phyloP scores from a whole-genome alignment of 2,329 filamentous ascomycete genomes.

The Sarocladiaceae sp. region DNA sequence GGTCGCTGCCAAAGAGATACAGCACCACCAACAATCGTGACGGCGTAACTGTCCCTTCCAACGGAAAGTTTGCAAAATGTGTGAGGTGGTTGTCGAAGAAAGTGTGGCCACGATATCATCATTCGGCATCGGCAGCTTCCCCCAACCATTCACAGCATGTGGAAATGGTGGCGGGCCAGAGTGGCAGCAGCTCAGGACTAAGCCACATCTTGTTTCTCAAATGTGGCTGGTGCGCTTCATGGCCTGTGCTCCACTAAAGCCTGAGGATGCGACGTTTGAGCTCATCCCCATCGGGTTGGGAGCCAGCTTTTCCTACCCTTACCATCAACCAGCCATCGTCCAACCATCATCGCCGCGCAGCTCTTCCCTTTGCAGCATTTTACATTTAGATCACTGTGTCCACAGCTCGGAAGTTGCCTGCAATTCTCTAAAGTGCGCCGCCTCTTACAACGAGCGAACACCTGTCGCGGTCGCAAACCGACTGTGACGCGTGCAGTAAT shows the following conservation, averaged over 20 bases:
- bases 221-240: conserved; percentile 1
- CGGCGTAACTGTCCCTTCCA: neutral
- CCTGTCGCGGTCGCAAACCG: too few relatives aligned
- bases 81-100: neutral
- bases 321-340: neutral
- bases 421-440: too few relatives aligned
- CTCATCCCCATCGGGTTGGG: neutral
- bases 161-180: conserved; percentile 1
- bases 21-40: too few relatives aligned
- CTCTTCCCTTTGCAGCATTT: too few relatives aligned
- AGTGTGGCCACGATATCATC: conserved; percentile 6
- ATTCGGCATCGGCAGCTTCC: neutral
- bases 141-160: conserved; percentile 5
- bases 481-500: neutral
- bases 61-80: neutral
- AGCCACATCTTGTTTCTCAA: neutral
- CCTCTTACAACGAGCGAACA: too few relatives aligned
- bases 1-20: neutral
- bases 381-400: too few relatives aligned
- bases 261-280: conserved; percentile 3
- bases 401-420: too few relatives aligned
- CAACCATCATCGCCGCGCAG: neutral
- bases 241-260: neutral
- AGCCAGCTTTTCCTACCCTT: neutral
- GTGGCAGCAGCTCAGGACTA: neutral